Base-by-base conservation (phyloP, 768 basidiomycete species). In the Collybia sp. region DNA sequence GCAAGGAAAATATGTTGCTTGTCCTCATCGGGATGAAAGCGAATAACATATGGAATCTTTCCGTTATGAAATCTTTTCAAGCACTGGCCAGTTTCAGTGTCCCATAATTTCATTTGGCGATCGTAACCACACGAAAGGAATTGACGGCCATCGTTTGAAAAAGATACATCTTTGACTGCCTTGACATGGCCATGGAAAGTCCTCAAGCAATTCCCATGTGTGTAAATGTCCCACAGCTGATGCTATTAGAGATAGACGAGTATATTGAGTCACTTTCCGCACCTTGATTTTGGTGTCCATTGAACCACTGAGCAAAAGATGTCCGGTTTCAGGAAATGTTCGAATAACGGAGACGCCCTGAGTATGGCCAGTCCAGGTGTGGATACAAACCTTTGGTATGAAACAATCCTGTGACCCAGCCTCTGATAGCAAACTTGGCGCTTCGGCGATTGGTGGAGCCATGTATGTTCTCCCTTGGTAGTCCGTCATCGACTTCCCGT, bases 261-360 rank as follows among this genome's bases (percentile, higher is more conserved):
- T 3, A 25, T 3, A 25, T 25, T 25, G 8, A 25, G 25, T 8
- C 25, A 8, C 8, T 25, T 25, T 25, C 25, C 71, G 18, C 60
- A 85, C 93, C 77, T 99, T 99, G 70, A 99, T 90, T 64, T 97
- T 94, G 8, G 93, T 97, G 64, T 99, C 96, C 93, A 98, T 93
- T 39, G 90, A 93, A 1, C 87, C 95, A 61, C 88, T 93, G 50
- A 99, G 80, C 47, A 99, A 64, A 11, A 99, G 74, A 67, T 99
- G 96, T 0, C 93, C 94, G 6, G 89, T 91, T 47, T 85, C 77
- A 16, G 96, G 96, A 71, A 98, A 95, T 32, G 91, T 73, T 43
- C 92, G 87, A 48, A 99, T 83, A 40, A 86, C 88, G n/a, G 91
- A 91, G 2, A 99, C 92, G 19, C 89, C 96, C 64, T 89, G 87